Conservation (phyloP, 31 red algal genomes). For the Odonthalia washingtoniensis region DNA sequence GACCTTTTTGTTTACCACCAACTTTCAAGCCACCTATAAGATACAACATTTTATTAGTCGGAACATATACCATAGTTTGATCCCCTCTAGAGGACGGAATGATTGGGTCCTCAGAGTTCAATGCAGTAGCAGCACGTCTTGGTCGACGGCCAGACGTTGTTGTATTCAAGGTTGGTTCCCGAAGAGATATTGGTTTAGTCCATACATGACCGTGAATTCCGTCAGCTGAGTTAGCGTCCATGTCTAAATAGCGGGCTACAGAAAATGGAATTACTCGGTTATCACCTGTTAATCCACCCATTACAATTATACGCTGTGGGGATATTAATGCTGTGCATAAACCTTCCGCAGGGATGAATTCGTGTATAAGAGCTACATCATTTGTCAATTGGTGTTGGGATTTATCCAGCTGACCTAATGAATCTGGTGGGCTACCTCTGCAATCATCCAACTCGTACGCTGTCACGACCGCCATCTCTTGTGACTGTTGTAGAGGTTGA, state of each 20-base stretch:
- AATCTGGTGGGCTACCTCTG: slow-evolving; percentile 44
- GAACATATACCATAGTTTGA: slow-evolving; percentile 57
- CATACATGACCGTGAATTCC: slow-evolving; percentile 34
- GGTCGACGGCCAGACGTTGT: not conserved
- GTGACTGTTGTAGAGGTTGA: no score
- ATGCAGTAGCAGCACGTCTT: not conserved
- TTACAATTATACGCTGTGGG: slow-evolving; percentile 56
- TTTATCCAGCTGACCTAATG: not conserved
- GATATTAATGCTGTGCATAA: slow-evolving; percentile 51
- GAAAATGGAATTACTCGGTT: slow-evolving; percentile 63
- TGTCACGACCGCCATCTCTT: slow-evolving; percentile 44
- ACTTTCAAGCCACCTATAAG: slow-evolving; percentile 71
- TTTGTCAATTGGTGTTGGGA: slow-evolving; percentile 38
- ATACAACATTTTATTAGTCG: slow-evolving; percentile 26
- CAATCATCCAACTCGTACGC: slow-evolving; percentile 43
- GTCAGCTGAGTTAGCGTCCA: slow-evolving; percentile 21
- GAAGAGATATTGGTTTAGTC: slow-evolving; percentile 48
- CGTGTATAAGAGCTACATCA: slow-evolving; percentile 34
- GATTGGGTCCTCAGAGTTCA: not conserved
- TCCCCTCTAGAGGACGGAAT: slow-evolving; percentile 58
- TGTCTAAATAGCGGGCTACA: slow-evolving; percentile 54
- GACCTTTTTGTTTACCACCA: slow-evolving; percentile 43
- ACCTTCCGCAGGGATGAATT: slow-evolving; percentile 56
- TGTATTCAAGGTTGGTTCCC: slow-evolving; percentile 2
- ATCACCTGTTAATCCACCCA: slow-evolving; percentile 52